These are phyloP conservation scores for Ceratocystis harringtonii DNA, from an alignment of 2,329 filamentous ascomycete genomes.

Conservation along the genomic window DNA sequence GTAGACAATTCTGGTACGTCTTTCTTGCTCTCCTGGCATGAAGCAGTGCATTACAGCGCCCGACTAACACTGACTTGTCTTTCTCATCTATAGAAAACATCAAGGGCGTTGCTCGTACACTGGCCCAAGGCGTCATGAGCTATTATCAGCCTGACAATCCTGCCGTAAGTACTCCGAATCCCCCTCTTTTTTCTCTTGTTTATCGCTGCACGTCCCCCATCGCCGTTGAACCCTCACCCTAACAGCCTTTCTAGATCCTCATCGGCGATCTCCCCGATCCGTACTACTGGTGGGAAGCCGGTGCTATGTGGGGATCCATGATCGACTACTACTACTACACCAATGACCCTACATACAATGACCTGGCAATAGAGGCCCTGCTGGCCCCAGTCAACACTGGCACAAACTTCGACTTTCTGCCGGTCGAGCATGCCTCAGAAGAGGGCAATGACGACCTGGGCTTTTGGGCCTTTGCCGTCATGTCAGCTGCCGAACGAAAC, in stretches of 20 bases:
- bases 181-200: not conserved
- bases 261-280: constrained; percentile 48
- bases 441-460: constrained; percentile 63
- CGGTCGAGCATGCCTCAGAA: constrained; percentile 37
- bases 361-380: constrained; percentile 42
- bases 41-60: not conserved
- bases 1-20: constrained; percentile 13
- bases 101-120: constrained; percentile 42
- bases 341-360: constrained; percentile 45
- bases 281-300: constrained; percentile 55
- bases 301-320: constrained; percentile 51
- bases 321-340: constrained; percentile 57
- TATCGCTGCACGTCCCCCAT: constrained; percentile 16
- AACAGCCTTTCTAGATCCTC: not conserved
- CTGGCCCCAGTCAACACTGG: constrained; percentile 41
- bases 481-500: constrained; percentile 53
- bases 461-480: constrained; percentile 55
- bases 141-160: constrained; percentile 47
- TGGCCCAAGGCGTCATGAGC: constrained; percentile 46
- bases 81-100: constrained; percentile 33
- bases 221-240: not conserved
- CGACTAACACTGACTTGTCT: constrained; percentile 26
- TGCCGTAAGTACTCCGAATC: not conserved
- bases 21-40: not conserved
- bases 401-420: constrained; percentile 44